These are phyloP conservation scores for Penicillium turbatum DNA, from an alignment of 495 filamentous ascomycete genomes.

Conservation along the genomic window DNA sequence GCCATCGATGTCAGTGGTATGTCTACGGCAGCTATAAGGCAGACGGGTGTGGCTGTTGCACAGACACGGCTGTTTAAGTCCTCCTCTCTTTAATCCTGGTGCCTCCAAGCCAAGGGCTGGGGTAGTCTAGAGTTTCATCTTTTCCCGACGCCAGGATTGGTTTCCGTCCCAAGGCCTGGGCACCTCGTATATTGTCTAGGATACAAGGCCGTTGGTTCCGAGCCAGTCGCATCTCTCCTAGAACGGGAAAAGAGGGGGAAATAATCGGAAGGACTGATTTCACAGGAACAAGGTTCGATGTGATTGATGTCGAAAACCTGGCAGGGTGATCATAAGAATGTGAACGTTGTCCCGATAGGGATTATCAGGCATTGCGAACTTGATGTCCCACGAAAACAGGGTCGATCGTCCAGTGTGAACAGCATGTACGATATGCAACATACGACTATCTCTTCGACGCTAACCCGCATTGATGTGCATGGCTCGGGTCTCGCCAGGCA, in stretches of 20 bases:
- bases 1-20: conserved; percentile 16
- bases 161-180: conserved; percentile 4
- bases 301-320: conserved; percentile 5
- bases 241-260: not conserved
- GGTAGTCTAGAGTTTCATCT: not conserved
- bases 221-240: not conserved
- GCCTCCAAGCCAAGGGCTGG: not conserved
- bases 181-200: not conserved
- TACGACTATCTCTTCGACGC: conserved; percentile 1
- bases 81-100: not conserved
- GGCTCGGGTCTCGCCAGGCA: not conserved
- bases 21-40: not conserved
- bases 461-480: conserved; percentile 5
- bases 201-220: not conserved
- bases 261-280: not conserved
- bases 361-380: not conserved
- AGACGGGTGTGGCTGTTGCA: conserved; percentile 5
- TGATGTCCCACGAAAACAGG: not conserved
- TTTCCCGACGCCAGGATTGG: not conserved
- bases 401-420: not conserved
- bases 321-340: too few relatives aligned
- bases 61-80: not conserved
- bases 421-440: not conserved
- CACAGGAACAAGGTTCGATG: not conserved
- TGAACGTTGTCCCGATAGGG: too few relatives aligned